A percentile compares a stretch with the other conserved stretches of the same genome.
These are phyloP conservation scores for Ceratocystis cacaofunesta DNA, from an alignment of 2,329 filamentous ascomycete genomes.

Conservation along the genomic window DNA sequence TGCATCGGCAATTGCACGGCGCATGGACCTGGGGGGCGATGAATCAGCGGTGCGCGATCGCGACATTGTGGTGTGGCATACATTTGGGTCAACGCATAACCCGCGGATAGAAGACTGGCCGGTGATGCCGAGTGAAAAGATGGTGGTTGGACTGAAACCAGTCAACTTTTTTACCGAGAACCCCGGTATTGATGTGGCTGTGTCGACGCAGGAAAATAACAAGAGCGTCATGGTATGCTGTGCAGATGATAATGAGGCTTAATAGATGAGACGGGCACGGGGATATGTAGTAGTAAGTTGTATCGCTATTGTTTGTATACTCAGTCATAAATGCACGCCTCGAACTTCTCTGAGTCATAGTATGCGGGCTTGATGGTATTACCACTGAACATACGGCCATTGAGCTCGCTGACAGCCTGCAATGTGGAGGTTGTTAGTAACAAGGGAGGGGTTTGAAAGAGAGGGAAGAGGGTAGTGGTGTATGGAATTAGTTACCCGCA, in stretches of 20 bases:
- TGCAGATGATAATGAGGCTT: background rate
- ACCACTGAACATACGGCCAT: conserved; percentile 77
- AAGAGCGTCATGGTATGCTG: conserved; percentile 22
- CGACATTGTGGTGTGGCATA: conserved; percentile 43
- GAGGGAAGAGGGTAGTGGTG: background rate
- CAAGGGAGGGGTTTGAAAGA: background rate
- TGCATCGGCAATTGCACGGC: conserved; percentile 27
- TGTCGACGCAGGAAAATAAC: conserved; percentile 26
- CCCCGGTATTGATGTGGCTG: conserved; percentile 35
- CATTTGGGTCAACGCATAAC: conserved; percentile 48
- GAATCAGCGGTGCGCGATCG: conserved; percentile 31
- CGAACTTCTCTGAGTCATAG: conserved; percentile 72
- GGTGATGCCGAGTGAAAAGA: conserved; percentile 49
- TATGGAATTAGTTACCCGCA: conserved; percentile 51
- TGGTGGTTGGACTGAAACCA: conserved; percentile 36
- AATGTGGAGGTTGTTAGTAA: conserved; percentile 6
- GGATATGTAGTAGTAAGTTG: background rate
- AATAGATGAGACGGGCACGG: background rate
- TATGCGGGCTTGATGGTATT: conserved; percentile 72
- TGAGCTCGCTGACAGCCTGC: conserved; percentile 75
- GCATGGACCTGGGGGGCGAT: conserved; percentile 23
- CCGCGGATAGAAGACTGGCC: conserved; percentile 53
- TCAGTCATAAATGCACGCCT: conserved; percentile 42
- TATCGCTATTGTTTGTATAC: conserved; percentile 17
- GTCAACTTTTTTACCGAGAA: conserved; percentile 40